These are phyloP conservation scores for Dendrobium nobile DNA, from an alignment of 106 monocot species.

Conservation along the genomic window DNA sequence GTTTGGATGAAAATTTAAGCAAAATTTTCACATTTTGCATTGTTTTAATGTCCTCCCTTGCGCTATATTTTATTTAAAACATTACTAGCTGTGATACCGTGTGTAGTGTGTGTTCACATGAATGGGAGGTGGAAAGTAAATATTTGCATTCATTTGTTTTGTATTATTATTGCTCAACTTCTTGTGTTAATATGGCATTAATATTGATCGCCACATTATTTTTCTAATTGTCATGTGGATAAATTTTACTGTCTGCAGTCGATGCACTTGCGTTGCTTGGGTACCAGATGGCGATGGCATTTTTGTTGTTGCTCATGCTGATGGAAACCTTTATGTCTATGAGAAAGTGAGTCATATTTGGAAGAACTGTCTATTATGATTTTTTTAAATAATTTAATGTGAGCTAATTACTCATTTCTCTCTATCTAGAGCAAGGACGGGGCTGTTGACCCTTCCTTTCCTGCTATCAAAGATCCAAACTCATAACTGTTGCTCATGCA, in stretches of 20 bases:
- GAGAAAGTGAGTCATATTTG: conserved; percentile 54
- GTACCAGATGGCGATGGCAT: conserved; percentile 71
- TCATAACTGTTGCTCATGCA: conserved; percentile 60
- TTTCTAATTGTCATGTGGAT: background rate
- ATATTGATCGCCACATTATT: background rate
- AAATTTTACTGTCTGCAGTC: conserved; percentile 39
- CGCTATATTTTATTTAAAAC: background rate
- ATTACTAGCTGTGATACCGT: background rate
- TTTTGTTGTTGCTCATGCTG: conserved; percentile 84
- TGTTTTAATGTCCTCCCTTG: background rate
- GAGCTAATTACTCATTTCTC: conserved; percentile 2
- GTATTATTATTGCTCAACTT: background rate
- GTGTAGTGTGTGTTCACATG: background rate
- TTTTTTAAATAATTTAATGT: background rate
- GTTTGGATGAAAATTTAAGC: background rate
- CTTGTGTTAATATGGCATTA: background rate
- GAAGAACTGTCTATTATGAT: background rate
- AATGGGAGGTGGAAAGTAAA: background rate
- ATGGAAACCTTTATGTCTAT: conserved; percentile 93
- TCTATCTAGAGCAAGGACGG: conserved; percentile 54
- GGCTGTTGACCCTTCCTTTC: conserved; percentile 54
- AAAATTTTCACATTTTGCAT: background rate
- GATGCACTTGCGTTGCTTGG: conserved; percentile 76
- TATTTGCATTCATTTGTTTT: background rate
- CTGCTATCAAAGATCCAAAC: conserved; percentile 51